Evolutionary conservation across 441 rosid species (phyloP), one percentile per base, ranked within the genome.

Genomic region (Populus hybrid): DNA sequence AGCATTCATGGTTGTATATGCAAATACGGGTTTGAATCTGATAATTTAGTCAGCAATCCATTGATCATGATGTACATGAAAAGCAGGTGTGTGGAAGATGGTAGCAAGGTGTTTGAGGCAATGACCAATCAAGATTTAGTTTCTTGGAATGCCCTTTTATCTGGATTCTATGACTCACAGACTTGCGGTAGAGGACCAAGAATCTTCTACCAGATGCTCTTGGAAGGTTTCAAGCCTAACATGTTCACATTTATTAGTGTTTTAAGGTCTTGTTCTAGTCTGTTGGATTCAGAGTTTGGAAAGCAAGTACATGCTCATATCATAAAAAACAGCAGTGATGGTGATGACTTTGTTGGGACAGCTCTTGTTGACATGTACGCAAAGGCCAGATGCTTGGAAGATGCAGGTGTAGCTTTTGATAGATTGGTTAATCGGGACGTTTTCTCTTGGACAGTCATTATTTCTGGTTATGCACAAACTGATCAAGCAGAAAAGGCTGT

Each of bases 301-400:
- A 84, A 75, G 78, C 92, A 87, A 82, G 82, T 87, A 11, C 89
- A 89, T 74, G 77, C 82, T 38, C 87, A 81, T 72, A 71, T 85
- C 35, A 71, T 87, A 70, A 89, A 89, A 73, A 77, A 82, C 72
- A 67, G 83, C 73, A 76, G 85, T 16, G 77, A 80, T 46, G 77
- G 73, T 70, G 71, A 84, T 75, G 80, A 73, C 69, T 82, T 81
- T 75, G 86, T 87, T 32, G 84, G 84, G 80, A 85, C 86, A 26
- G 82, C 87, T 73, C 90, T 89, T 6, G 77, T 87, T 82, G 84
- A 84, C 78, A 81, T 86, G 86, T 89, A 87, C 66, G 83, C 84
- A 24, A 87, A 85, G 80, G 64, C 64, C 40, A 72, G 82, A 67
- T 81, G 82, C 77, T 68, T 86, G 79, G 88, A 85, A 70, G 87